phyloP scores from a whole-genome alignment of 108 stramenopile genomes.

The Pseudonitzschia delicatissima region DNA sequence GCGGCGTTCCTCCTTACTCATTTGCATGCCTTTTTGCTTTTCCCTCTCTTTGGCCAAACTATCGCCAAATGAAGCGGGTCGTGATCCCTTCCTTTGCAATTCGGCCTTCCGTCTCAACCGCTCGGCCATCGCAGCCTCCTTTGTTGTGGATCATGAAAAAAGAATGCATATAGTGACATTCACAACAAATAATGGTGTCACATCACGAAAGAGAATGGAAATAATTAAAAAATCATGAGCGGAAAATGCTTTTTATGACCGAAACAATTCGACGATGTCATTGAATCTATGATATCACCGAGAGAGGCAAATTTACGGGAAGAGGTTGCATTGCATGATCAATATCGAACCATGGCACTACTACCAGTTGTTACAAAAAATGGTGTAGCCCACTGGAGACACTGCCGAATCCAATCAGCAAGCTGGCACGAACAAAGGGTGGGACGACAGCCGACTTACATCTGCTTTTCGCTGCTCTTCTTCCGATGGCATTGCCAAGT shows the following conservation, averaged over 20 bases:
- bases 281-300: too few relatives aligned
- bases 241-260: too few relatives aligned
- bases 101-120: conserved; percentile 68
- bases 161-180: not conserved
- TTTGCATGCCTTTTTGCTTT: conserved; percentile 66
- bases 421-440: not conserved
- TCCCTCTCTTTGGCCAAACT: conserved; percentile 57
- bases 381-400: too few relatives aligned
- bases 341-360: not conserved
- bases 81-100: conserved; percentile 62
- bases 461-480: conserved; percentile 50
- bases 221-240: too few relatives aligned
- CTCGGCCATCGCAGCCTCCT: conserved; percentile 58
- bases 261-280: too few relatives aligned
- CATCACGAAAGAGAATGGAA: too few relatives aligned
- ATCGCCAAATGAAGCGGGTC: conserved; percentile 52
- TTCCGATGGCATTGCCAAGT: conserved; percentile 70
- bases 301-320: too few relatives aligned
- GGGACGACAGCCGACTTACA: conserved; percentile 38
- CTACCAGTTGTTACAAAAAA: too few relatives aligned
- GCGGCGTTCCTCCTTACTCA: conserved; percentile 66
- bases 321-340: conserved; percentile 9
- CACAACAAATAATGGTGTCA: conserved; percentile 26
- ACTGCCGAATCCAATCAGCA: not conserved
- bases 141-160: not conserved